Evolutionary conservation across 2,329 filamentous ascomycete species (phyloP).

Genomic region (Herpotrichia juniperi): DNA sequence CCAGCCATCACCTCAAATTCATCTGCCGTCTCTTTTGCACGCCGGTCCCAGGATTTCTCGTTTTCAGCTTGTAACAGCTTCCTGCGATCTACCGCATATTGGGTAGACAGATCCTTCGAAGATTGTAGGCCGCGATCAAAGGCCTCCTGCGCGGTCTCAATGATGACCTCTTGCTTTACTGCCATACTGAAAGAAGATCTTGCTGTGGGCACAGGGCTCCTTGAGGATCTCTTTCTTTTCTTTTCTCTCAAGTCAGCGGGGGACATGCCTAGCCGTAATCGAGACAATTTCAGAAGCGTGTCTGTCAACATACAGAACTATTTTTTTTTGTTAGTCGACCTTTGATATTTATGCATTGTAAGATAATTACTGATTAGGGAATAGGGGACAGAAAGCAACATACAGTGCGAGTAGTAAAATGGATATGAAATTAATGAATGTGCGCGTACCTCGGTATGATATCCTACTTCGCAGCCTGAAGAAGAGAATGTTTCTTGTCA

Average conservation of each 20-base stretch:
- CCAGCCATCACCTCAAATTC: constrained; percentile 37
- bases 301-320: constrained; percentile 42
- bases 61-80: constrained; percentile 40
- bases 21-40: constrained; percentile 30
- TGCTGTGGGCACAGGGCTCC: constrained; percentile 21
- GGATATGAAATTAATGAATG: constrained; percentile 2
- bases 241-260: constrained; percentile 37
- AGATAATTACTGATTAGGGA: not conserved
- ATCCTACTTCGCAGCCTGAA: constrained; percentile 13
- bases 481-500: not conserved
- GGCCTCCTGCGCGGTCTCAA: constrained; percentile 1
- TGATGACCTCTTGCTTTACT: constrained; percentile 9
- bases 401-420: constrained; percentile 31
- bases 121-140: constrained; percentile 17
- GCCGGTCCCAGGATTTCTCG: constrained; percentile 43
- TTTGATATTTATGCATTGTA: not conserved
- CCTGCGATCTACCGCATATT: constrained; percentile 28
- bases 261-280: constrained; percentile 32
- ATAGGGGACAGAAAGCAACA: constrained; percentile 3
- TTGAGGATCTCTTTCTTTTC: constrained; percentile 39
- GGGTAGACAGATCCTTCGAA: not conserved
- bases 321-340: too few species aligned
- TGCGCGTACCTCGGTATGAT: constrained; percentile 13
- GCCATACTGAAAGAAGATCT: constrained; percentile 19
- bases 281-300: constrained; percentile 26